phyloP scores from a whole-genome alignment of 768 basidiomycete species.

The Suillus luteus region DNA sequence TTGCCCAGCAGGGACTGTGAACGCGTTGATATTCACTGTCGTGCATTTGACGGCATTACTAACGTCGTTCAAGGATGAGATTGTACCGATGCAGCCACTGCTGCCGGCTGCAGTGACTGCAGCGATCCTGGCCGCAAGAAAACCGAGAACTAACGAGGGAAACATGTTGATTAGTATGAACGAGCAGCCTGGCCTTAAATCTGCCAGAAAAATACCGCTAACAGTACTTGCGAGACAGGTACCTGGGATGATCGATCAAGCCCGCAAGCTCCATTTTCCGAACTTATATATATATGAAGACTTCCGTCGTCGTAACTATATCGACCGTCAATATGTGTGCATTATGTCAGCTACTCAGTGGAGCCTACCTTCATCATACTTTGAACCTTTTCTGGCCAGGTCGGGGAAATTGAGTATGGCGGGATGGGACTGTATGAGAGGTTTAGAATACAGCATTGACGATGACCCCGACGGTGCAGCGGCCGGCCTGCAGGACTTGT shows the following conservation, averaged over 20 bases:
- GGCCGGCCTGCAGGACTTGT: background rate
- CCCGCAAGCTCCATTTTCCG: background rate
- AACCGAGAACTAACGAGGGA: constrained; percentile 13
- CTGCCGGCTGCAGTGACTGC: constrained; percentile 19
- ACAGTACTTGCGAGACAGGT: background rate
- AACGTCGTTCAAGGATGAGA: constrained; percentile 54
- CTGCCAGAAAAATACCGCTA: background rate
- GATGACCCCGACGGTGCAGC: background rate
- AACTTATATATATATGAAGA: background rate
- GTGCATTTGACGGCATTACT: constrained; percentile 53
- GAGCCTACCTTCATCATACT: background rate
- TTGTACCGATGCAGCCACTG: constrained; percentile 49
- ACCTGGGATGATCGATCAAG: background rate
- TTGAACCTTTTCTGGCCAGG: background rate
- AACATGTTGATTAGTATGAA: constrained; percentile 13
- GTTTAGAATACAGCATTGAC: background rate
- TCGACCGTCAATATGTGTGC: background rate
- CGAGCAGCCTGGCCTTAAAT: background rate
- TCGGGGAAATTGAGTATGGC: background rate
- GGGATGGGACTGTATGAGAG: background rate
- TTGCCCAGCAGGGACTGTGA: constrained; percentile 58
- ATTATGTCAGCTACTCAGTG: background rate
- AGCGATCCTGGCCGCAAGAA: constrained; percentile 21
- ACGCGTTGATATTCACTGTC: constrained; percentile 56
- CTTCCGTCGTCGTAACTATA: background rate